These are phyloP conservation scores for Naganishia vishniacii DNA, from an alignment of 768 basidiomycete genomes.

Conservation along the genomic window DNA sequence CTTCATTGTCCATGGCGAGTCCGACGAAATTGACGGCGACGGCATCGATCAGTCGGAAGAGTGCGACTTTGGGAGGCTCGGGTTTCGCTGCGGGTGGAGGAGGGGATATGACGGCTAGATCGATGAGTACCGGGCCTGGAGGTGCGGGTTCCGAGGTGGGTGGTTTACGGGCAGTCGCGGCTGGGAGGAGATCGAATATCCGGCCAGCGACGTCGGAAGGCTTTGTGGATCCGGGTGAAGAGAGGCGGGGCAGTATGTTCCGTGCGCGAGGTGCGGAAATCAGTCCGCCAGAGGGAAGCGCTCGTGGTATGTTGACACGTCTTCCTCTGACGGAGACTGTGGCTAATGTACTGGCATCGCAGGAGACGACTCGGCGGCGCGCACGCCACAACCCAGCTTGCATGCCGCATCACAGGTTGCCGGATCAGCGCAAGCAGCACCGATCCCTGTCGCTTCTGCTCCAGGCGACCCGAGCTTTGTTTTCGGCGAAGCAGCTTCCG, in stretches of 20 bases:
- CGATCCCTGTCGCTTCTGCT: neutral
- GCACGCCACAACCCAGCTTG: neutral
- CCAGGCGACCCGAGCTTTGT: constrained; percentile 11
- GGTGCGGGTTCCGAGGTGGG: too few relatives aligned
- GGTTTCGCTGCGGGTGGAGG: neutral
- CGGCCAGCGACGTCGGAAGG: constrained; percentile 12
- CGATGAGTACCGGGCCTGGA: neutral
- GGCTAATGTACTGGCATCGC: neutral
- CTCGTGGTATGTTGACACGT: neutral
- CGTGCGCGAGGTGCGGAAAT: neutral
- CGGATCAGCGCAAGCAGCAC: neutral
- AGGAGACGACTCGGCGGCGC: neutral
- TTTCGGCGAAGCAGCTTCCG: constrained; percentile 21
- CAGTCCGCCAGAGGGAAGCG: neutral
- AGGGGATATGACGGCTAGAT: neutral
- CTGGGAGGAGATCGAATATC: neutral
- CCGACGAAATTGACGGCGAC: constrained; percentile 31
- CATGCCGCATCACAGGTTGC: neutral
- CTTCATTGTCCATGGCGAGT: constrained; percentile 37
- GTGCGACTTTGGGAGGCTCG: constrained; percentile 8
- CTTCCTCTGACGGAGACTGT: neutral
- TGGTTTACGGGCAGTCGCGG: neutral
- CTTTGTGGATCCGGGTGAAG: neutral
- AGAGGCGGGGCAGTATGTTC: neutral
- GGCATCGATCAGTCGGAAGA: constrained; percentile 19